These are phyloP conservation scores for Debaryomyces coudertii DNA, from an alignment of 1,139 yeast genomes.

Conservation along the genomic window DNA sequence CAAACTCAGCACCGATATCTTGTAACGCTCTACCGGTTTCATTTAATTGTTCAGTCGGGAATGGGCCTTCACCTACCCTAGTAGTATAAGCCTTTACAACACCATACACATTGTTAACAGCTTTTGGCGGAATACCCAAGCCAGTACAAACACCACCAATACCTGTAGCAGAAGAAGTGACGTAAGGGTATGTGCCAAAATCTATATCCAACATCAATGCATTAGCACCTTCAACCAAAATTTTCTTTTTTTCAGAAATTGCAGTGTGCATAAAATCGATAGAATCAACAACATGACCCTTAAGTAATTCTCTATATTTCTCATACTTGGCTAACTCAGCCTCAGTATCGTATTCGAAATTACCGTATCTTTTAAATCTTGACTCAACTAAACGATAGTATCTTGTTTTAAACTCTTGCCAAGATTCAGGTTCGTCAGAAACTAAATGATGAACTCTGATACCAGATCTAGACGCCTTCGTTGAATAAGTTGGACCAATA, in stretches of 20 bases:
- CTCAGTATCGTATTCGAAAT: slow-evolving; percentile 83
- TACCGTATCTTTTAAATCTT: slow-evolving; percentile 89
- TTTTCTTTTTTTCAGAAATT: slow-evolving; percentile 73
- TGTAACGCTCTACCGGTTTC: slow-evolving; percentile 86
- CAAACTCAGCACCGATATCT: slow-evolving; percentile 90
- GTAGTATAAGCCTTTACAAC: slow-evolving; percentile 98
- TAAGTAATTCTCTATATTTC: slow-evolving; percentile 68
- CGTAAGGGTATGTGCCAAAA: slow-evolving; percentile 98
- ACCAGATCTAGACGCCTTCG: slow-evolving; percentile 97
- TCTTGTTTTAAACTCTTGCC: slow-evolving; percentile 86
- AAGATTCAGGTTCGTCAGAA: slow-evolving; percentile 83
- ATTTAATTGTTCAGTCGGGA: slow-evolving; percentile 97
- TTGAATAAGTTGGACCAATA: slow-evolving; percentile 97
- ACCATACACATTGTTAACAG: slow-evolving; percentile 82
- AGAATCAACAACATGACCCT: slow-evolving; percentile 93
- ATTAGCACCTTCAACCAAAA: slow-evolving; percentile 96
- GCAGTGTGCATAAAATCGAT: slow-evolving; percentile 89
- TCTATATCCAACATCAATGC: slow-evolving; percentile 97
- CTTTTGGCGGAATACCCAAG: slow-evolving; percentile 88
- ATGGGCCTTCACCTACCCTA: slow-evolving; percentile 99
- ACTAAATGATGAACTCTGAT: slow-evolving; percentile 95
- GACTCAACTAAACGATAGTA: slow-evolving; percentile 78
- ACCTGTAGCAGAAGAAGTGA: slow-evolving; percentile 93
- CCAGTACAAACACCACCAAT: slow-evolving; percentile 99
- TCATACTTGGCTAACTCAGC: slow-evolving; percentile 79